Conservation (phyloP, 768 basidiomycete genomes). For the Serendipita sp. region DNA sequence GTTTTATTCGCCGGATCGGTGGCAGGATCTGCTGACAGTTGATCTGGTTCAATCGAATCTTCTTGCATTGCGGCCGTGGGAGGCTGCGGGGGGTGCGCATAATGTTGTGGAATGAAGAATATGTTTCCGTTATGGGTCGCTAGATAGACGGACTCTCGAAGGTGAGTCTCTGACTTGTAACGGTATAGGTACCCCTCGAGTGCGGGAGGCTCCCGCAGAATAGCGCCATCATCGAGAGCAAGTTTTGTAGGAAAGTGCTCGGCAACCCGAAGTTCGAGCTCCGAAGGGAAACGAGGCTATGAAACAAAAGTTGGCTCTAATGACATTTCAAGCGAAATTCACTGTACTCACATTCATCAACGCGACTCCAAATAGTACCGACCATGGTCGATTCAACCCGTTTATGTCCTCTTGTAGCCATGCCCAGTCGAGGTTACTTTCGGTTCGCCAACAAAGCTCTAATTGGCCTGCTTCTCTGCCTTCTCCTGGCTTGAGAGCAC, state of each 20-base stretch:
- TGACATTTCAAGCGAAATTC: not conserved
- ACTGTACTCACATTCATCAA: slow-evolving; percentile 42
- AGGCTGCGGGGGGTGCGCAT: slow-evolving; percentile 54
- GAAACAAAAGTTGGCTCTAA: slow-evolving; percentile 8
- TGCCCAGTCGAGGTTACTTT: slow-evolving; percentile 72
- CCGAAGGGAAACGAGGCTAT: slow-evolving; percentile 29
- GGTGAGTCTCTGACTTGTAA: slow-evolving; percentile 24
- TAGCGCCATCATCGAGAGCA: slow-evolving; percentile 30
- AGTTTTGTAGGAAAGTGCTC: slow-evolving; percentile 42
- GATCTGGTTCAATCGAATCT: slow-evolving; percentile 19
- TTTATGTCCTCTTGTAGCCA: slow-evolving; percentile 54
- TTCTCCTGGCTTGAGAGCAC: slow-evolving; percentile 37
- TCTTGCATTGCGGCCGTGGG: slow-evolving; percentile 19
- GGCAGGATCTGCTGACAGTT: not conserved
- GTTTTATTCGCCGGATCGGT: not conserved
- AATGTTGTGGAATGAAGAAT: slow-evolving; percentile 37
- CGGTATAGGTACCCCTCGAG: slow-evolving; percentile 80
- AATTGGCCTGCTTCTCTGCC: slow-evolving; percentile 22
- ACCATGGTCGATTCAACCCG: slow-evolving; percentile 49
- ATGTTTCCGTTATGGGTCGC: slow-evolving; percentile 57
- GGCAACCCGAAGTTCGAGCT: slow-evolving; percentile 59
- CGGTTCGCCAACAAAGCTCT: slow-evolving; percentile 64
- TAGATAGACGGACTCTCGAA: slow-evolving; percentile 39
- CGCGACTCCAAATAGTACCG: slow-evolving; percentile 59
- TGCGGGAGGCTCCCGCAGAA: slow-evolving; percentile 56